phyloP scores from a whole-genome alignment of 495 filamentous ascomycete species.

The Tuber brumale region DNA sequence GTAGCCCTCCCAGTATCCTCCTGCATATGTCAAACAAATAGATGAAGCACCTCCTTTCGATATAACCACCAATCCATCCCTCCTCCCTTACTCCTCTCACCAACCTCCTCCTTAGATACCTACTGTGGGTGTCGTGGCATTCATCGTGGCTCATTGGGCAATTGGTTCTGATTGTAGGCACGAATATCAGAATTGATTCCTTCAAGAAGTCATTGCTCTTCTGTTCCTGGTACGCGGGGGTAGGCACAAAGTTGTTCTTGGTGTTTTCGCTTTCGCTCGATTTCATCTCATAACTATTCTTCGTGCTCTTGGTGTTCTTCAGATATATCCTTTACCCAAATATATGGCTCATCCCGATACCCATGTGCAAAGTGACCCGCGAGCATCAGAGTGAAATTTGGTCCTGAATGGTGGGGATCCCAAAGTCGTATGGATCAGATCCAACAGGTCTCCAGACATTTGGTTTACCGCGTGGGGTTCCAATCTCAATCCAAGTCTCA shows the following conservation, averaged over 20 bases:
- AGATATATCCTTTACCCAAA: not conserved
- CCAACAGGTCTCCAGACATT: not conserved
- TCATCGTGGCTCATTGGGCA: not conserved
- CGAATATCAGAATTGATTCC: not conserved
- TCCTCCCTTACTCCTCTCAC: not conserved
- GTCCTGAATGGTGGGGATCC: not conserved
- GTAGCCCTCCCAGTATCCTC: not conserved
- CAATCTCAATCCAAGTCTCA: not conserved
- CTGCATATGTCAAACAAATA: not conserved
- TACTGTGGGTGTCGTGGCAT: not conserved
- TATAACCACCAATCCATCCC: not conserved
- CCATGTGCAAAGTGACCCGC: not conserved
- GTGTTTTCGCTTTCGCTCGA: not conserved
- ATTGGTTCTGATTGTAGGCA: not conserved
- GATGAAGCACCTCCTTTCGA: not conserved
- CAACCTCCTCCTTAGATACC: not conserved
- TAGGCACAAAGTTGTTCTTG: not conserved
- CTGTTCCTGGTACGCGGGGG: not conserved
- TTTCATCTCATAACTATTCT: not conserved
- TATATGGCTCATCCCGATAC: not conserved
- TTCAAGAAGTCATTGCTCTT: not conserved
- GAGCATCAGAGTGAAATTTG: not conserved
- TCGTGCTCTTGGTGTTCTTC: too few relatives aligned
- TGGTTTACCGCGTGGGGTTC: not conserved
- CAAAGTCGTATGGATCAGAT: not conserved